These are phyloP conservation scores for Lactarius pseudohatsudake DNA, from an alignment of 768 basidiomycete genomes.

Conservation along the genomic window DNA sequence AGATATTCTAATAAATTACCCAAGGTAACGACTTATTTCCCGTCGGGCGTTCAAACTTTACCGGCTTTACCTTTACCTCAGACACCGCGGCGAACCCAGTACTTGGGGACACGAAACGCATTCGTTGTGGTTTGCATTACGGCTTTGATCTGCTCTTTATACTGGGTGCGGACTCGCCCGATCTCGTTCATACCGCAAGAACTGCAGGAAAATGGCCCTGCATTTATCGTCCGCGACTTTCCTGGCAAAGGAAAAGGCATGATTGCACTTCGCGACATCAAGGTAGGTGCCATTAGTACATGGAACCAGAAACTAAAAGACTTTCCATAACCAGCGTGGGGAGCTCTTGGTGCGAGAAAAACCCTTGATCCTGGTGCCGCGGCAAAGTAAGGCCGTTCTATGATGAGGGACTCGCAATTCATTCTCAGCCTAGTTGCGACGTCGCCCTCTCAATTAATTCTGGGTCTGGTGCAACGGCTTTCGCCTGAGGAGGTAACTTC, in stretches of 20 bases:
- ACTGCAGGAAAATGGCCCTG: neutral
- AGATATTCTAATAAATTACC: neutral
- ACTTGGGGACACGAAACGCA: neutral
- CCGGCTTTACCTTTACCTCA: neutral
- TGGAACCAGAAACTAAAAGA: neutral
- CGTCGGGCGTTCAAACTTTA: neutral
- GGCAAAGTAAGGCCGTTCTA: slow-evolving; percentile 39
- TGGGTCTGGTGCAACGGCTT: slow-evolving; percentile 38
- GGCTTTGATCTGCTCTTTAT: slow-evolving; percentile 1
- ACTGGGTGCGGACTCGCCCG: slow-evolving; percentile 8
- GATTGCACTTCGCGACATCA: slow-evolving; percentile 18
- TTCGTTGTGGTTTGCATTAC: slow-evolving; percentile 5
- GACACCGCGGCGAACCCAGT: neutral
- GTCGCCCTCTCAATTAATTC: slow-evolving; percentile 49
- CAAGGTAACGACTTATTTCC: neutral
- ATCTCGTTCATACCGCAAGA: neutral
- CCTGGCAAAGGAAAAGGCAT: slow-evolving; percentile 27
- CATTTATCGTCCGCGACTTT: slow-evolving; percentile 21
- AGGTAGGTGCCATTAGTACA: slow-evolving; percentile 9
- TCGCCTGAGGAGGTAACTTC: slow-evolving; percentile 38
- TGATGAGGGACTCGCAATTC: neutral
- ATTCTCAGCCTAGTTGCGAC: slow-evolving; percentile 38
- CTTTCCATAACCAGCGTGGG: slow-evolving; percentile 46
- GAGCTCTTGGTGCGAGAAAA: slow-evolving; percentile 56
- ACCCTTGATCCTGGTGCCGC: slow-evolving; percentile 55